Evolutionary conservation across 1,284 basidiomycete genomes (phyloP).

Genomic region (Exobasidium cylindrosporum): DNA sequence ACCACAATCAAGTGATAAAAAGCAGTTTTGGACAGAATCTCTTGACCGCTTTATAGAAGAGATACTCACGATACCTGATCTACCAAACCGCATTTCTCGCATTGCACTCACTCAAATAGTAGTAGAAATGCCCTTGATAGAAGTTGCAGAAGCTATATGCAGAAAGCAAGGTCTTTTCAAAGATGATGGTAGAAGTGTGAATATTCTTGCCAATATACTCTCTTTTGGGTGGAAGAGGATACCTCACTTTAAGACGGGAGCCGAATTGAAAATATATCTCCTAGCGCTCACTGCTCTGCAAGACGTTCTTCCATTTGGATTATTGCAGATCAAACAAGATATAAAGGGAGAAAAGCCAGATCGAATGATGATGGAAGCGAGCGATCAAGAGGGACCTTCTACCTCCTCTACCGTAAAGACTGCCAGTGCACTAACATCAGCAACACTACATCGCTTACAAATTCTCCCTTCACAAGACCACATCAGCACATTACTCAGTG

Average conservation of each 20-base stretch:
- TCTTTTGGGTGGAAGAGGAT: slow-evolving; percentile 35
- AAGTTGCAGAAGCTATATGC: slow-evolving; percentile 28
- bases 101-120: slow-evolving; percentile 32
- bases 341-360: neutral
- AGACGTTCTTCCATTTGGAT: slow-evolving; percentile 25
- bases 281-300: slow-evolving; percentile 38
- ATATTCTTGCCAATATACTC: slow-evolving; percentile 40
- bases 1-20: neutral
- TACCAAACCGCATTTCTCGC: slow-evolving; percentile 33
- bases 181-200: slow-evolving; percentile 8
- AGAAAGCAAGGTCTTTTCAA: neutral
- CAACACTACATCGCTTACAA: slow-evolving; percentile 1
- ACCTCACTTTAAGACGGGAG: slow-evolving; percentile 18
- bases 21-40: neutral
- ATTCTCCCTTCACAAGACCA: slow-evolving; percentile 21
- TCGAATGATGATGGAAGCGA: neutral
- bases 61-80: slow-evolving; percentile 30
- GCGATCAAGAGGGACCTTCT: neutral
- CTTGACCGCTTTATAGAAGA: slow-evolving; percentile 20
- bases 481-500: slow-evolving; percentile 30
- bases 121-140: slow-evolving; percentile 32
- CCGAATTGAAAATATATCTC: slow-evolving; percentile 33
- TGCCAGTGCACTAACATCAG: neutral
- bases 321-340: slow-evolving; percentile 12
- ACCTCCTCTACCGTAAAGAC: neutral